Base-by-base conservation (phyloP, 495 filamentous ascomycete species). In the Tetracladium setigerum region DNA sequence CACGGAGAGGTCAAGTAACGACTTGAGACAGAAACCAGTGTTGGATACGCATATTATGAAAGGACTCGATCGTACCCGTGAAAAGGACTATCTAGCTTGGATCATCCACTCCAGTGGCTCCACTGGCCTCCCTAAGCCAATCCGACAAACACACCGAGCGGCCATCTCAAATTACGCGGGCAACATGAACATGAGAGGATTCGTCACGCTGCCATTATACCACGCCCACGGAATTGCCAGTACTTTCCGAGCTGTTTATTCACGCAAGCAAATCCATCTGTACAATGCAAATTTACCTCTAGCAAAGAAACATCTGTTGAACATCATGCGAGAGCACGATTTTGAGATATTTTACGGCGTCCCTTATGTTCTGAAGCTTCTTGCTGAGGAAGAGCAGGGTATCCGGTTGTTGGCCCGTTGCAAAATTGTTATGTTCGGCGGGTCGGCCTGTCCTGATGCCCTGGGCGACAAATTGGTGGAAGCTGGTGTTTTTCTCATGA, bases 401-500 rank as follows among this genome's bases (percentile, higher is more conserved):
- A 53, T 78, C 17, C 63, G 69, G 13, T 61, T 59, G 0, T 57
- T 82, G 31, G 63, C 64, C 10, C 49, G 58, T 0, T 56, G 67
- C 13, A 67, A 73, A 19, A 44, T 73, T n/a, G 70, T 77, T 14
- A 60, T 71, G 51, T 71, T 67, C 44, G 67, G 66, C 12, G 73
- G 73, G 5, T 69, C 66, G 9, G 61, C 67, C 8, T 73, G 69
- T 42, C 69, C 69, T 2, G 69, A 76, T 43, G 62, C 68, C 6
- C 61, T 80, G 1, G 75, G 76, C 0, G 69, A 78, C 46, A 59
- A 54, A 24, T 62, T 82, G 5, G 73, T 79, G 10, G 62, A 65
- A 0, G 65, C 68, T n/a, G 75, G 76, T 5, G 72, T 81, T 8
- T 67, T 76, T 38, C 62, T 81, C 4, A 68, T 76, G 5, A 64